A percentile compares a stretch with the other conserved stretches of the same genome.
Conservation (phyloP, 2,329 filamentous ascomycete species). For the Eutypa lata region DNA sequence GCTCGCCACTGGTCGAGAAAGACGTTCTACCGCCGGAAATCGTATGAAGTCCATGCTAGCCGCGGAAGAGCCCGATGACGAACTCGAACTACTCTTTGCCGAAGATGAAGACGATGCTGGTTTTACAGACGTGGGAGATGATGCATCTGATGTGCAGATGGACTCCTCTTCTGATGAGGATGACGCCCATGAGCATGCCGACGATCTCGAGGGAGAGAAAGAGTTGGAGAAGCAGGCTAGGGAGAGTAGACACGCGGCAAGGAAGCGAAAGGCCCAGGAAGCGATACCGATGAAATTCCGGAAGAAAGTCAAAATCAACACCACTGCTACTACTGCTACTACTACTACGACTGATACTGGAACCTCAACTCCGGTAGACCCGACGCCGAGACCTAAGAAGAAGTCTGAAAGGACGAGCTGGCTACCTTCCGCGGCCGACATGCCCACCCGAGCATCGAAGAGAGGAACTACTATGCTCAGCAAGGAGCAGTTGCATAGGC, state of each 20-base stretch:
- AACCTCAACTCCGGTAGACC: slow-evolving; percentile 31
- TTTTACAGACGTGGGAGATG: slow-evolving; percentile 66
- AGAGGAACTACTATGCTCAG: slow-evolving; percentile 56
- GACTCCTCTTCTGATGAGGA: slow-evolving; percentile 84
- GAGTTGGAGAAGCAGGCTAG: slow-evolving; percentile 77
- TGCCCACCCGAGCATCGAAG: slow-evolving; percentile 56
- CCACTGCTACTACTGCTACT: slow-evolving; percentile 34
- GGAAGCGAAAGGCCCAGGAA: slow-evolving; percentile 80
- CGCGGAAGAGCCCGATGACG: slow-evolving; percentile 66
- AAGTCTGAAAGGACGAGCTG: slow-evolving; percentile 59
- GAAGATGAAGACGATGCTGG: slow-evolving; percentile 68
- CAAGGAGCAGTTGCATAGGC: slow-evolving; percentile 63
- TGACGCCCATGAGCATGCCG: slow-evolving; percentile 64
- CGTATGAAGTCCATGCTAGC: slow-evolving; percentile 76
- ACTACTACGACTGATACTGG: slow-evolving; percentile 34
- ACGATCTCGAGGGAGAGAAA: slow-evolving; percentile 83
- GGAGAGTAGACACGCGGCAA: slow-evolving; percentile 60
- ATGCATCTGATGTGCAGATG: slow-evolving; percentile 75
- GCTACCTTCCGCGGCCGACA: slow-evolving; percentile 52
- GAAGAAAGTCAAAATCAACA: slow-evolving; percentile 71
- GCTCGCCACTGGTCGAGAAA: slow-evolving; percentile 70
- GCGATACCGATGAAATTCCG: slow-evolving; percentile 67
- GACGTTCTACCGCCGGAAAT: slow-evolving; percentile 79
- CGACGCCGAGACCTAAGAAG: slow-evolving; percentile 52
- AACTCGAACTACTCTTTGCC: slow-evolving; percentile 72